phyloP scores from a whole-genome alignment of 1,139 yeast genomes.

The Debaryomyces sp. region DNA sequence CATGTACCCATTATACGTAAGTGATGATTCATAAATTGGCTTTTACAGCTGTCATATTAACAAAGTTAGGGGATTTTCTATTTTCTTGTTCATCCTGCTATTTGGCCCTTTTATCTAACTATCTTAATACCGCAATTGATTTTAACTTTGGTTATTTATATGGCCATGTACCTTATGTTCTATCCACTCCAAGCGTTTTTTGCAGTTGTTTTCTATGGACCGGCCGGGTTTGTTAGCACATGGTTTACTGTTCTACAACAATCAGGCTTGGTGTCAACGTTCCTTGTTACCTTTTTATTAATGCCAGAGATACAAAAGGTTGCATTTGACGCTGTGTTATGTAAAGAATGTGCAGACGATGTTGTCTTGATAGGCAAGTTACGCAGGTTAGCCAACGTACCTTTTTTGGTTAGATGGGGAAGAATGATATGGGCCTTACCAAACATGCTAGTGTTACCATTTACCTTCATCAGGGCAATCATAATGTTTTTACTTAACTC shows the following conservation, averaged over 20 bases:
- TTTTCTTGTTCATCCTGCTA: constrained; percentile 43
- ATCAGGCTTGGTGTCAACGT: constrained; percentile 51
- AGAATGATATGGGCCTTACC: constrained; percentile 27
- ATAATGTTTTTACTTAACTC: constrained; percentile 43
- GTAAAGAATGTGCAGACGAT: constrained; percentile 51
- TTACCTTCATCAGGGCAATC: constrained; percentile 28
- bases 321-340: constrained; percentile 61
- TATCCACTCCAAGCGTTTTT: constrained; percentile 53
- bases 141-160: constrained; percentile 45
- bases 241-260: constrained; percentile 58
- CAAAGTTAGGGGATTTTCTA: constrained; percentile 43
- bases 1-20: constrained; percentile 30
- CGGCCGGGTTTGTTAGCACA: constrained; percentile 55
- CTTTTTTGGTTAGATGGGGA: constrained; percentile 28
- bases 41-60: constrained; percentile 2
- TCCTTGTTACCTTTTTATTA: constrained; percentile 51
- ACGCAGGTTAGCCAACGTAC: constrained; percentile 40
- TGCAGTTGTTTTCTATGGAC: constrained; percentile 54
- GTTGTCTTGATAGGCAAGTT: constrained; percentile 50
- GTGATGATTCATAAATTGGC: constrained; percentile 10
- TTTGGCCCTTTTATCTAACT: constrained; percentile 55
- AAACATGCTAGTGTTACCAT: constrained; percentile 26
- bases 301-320: constrained; percentile 58
- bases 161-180: constrained; percentile 37
- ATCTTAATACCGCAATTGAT: constrained; percentile 55